These are phyloP conservation scores for Sporothrix schenckii DNA, from an alignment of 2,329 filamentous ascomycete genomes.

Conservation along the genomic window DNA sequence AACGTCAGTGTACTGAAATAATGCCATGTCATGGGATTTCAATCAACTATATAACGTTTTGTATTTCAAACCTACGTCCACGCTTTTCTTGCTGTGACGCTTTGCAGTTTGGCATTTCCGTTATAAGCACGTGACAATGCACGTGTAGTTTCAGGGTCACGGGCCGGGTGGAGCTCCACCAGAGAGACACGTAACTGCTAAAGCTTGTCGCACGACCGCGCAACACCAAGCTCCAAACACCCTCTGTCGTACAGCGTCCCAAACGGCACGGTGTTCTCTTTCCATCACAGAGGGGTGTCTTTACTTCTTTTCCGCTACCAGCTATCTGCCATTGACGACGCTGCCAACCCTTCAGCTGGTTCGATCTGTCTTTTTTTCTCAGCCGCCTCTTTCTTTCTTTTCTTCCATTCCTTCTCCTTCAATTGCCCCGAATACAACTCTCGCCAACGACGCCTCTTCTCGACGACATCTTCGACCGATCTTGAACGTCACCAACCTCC, in stretches of 20 bases:
- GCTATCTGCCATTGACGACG: slow-evolving; percentile 16
- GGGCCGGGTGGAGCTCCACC: slow-evolving; percentile 28
- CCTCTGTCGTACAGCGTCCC: neutral
- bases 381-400: neutral
- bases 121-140: slow-evolving; percentile 24
- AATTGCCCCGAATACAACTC: neutral
- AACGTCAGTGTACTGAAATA: neutral
- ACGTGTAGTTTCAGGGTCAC: slow-evolving; percentile 27
- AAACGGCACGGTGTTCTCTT: slow-evolving; percentile 33
- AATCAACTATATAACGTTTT: too few species aligned
- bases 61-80: too few species aligned
- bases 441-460: neutral
- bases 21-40: too few species aligned
- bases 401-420: neutral
- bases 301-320: neutral
- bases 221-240: slow-evolving; percentile 23
- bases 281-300: slow-evolving; percentile 26
- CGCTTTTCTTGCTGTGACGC: too few species aligned
- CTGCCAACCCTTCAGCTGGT: neutral
- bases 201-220: slow-evolving; percentile 31
- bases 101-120: too few species aligned
- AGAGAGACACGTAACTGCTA: slow-evolving; percentile 36
- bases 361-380: neutral
- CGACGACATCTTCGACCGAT: neutral
- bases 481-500: neutral